Percentiles rank a stretch among this genome's conserved stretches.
Conservation (phyloP, 306 rosid genomes). For the Dalbergia cochinchinensis region DNA sequence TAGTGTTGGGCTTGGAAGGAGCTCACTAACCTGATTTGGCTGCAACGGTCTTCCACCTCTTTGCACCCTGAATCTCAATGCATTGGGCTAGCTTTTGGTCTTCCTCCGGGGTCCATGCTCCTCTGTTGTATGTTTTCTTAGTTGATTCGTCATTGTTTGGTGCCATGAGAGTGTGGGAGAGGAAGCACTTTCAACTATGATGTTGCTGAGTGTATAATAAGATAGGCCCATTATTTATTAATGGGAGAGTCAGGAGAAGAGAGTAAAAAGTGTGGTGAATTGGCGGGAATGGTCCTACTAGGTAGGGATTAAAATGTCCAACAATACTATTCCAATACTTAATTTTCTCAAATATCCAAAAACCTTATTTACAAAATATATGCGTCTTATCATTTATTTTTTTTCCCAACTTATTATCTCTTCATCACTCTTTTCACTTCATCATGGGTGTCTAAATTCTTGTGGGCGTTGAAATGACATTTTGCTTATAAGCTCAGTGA, state of each 20-base stretch:
- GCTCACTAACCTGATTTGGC: constrained; percentile 54
- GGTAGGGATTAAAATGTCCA: not conserved
- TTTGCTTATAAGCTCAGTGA: not conserved
- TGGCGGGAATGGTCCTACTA: not conserved
- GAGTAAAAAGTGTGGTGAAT: not conserved
- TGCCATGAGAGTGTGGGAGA: constrained; percentile 53
- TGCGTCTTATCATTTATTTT: no score
- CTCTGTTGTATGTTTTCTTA: constrained; percentile 55
- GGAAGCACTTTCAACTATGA: not conserved
- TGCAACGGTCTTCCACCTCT: constrained; percentile 66
- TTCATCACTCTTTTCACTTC: no score
- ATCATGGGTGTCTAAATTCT: no score
- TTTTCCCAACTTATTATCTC: no score
- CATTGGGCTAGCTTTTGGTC: constrained; percentile 61
- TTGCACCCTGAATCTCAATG: constrained; percentile 68
- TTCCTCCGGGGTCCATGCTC: constrained; percentile 76
- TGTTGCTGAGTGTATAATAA: not conserved
- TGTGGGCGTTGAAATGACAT: no score
- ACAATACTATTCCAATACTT: no score
- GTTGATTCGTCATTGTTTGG: constrained; percentile 45
- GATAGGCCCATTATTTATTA: not conserved
- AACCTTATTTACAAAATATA: no score
- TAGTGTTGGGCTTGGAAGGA: not conserved
- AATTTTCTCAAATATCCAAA: no score
- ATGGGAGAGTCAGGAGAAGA: not conserved